Conservation (phyloP, 495 filamentous ascomycete genomes). For the Hypoxylon crocopeplum region DNA sequence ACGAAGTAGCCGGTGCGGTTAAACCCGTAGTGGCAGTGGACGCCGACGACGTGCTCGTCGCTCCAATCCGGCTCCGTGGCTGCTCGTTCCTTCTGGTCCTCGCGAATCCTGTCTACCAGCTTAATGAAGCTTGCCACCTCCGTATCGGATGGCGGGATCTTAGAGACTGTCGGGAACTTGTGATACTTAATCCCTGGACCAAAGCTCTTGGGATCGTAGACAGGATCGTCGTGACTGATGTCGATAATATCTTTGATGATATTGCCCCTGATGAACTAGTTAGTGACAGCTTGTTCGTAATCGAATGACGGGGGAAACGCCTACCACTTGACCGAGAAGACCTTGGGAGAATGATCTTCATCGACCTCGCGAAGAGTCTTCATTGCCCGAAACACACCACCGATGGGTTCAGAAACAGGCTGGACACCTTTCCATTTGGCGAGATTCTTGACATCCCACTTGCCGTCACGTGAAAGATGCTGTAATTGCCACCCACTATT, state of each 20-base stretch:
- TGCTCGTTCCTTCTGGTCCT: conserved; percentile 54
- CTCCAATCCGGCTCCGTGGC: conserved; percentile 48
- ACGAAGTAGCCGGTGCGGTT: conserved; percentile 92
- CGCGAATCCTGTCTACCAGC: conserved; percentile 74
- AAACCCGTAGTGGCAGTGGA: conserved; percentile 96
- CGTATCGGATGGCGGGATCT: conserved; percentile 80
- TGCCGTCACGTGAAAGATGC: conserved; percentile 83
- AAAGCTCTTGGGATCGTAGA: conserved; percentile 81
- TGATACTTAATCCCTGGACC: conserved; percentile 79
- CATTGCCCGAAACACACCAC: conserved; percentile 78
- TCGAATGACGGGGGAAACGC: not conserved
- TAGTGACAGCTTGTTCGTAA: not conserved
- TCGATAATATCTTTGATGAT: conserved; percentile 79
- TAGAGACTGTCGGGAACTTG: conserved; percentile 91
- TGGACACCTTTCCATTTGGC: conserved; percentile 83
- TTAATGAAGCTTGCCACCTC: conserved; percentile 80
- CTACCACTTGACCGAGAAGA: conserved; percentile 72
- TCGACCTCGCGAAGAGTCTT: conserved; percentile 90
- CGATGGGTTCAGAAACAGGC: conserved; percentile 80
- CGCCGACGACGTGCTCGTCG: conserved; percentile 65
- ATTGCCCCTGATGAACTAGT: conserved; percentile 44
- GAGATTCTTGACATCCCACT: conserved; percentile 98
- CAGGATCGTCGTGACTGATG: conserved; percentile 85
- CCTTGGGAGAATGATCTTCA: conserved; percentile 76
- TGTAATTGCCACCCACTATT: conserved; percentile 84